Conservation (phyloP, 768 basidiomycete species). For the Boletus tylopilopsis region DNA sequence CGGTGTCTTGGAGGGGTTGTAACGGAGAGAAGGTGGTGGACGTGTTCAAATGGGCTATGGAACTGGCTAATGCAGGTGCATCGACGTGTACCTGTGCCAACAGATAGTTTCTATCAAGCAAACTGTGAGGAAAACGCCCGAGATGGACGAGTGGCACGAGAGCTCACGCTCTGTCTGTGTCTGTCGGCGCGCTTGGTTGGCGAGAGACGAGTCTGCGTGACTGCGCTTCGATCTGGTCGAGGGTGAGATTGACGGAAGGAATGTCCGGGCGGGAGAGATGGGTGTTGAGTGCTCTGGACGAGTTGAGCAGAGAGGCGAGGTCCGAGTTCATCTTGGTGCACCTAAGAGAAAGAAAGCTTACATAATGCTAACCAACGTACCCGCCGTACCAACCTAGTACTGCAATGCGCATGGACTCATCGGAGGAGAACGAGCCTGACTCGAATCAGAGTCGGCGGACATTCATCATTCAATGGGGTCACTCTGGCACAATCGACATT, state of each 20-base stretch:
- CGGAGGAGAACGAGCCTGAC: too few relatives aligned
- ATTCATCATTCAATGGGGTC: too few relatives aligned
- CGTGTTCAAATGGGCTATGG: constrained; percentile 81
- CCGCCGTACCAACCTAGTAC: too few relatives aligned
- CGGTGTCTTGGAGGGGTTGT: constrained; percentile 92
- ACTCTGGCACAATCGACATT: too few relatives aligned
- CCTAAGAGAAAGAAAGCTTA: too few relatives aligned
- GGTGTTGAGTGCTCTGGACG: constrained; percentile 69
- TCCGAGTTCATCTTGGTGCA: too few relatives aligned
- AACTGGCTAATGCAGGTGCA: constrained; percentile 78
- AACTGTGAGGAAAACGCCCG: constrained; percentile 7
- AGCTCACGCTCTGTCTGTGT: constrained; percentile 74
- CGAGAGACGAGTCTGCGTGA: constrained; percentile 79
- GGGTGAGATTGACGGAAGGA: constrained; percentile 82
- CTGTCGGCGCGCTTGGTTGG: constrained; percentile 58
- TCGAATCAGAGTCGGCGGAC: too few relatives aligned
- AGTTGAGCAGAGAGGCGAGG: too few relatives aligned
- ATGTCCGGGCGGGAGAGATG: constrained; percentile 78
- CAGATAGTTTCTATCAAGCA: constrained; percentile 67
- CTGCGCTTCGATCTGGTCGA: constrained; percentile 95
- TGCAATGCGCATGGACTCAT: too few relatives aligned
- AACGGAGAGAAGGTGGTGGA: constrained; percentile 81
- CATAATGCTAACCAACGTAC: too few relatives aligned
- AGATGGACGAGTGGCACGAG: constrained; percentile 1
- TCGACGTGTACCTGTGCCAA: constrained; percentile 94